phyloP scores from a whole-genome alignment of 495 filamentous ascomycete species.

The Tirmania nivea region DNA sequence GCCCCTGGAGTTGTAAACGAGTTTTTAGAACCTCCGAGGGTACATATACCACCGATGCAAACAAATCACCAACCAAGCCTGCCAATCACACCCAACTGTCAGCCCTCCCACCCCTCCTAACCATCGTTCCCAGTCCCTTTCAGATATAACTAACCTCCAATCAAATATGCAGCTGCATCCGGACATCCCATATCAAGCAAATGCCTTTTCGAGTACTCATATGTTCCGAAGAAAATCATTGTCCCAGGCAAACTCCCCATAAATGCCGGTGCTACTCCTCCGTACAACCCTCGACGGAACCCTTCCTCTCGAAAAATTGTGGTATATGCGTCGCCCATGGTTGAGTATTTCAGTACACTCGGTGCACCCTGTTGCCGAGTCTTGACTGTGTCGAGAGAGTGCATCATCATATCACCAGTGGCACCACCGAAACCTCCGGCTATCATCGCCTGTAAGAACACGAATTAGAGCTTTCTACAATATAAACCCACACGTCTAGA shows the following conservation, averaged over 20 bases:
- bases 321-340: constrained; percentile 67
- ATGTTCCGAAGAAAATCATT: constrained; percentile 83
- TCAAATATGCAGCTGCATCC: constrained; percentile 60
- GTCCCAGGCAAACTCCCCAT: constrained; percentile 87
- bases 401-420: constrained; percentile 93
- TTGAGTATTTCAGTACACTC: constrained; percentile 74
- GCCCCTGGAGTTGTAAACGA: constrained; percentile 78
- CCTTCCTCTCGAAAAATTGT: constrained; percentile 90
- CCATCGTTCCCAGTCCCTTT: neutral
- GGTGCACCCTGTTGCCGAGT: constrained; percentile 97
- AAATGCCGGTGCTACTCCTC: constrained; percentile 72
- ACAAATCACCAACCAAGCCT: constrained; percentile 82
- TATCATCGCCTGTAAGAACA: constrained; percentile 52
- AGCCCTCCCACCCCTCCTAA: constrained; percentile 1
- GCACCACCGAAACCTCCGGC: constrained; percentile 80
- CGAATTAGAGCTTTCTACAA: neutral
- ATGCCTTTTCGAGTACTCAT: constrained; percentile 80
- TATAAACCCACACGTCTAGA: neutral
- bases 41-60: constrained; percentile 79
- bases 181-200: constrained; percentile 68
- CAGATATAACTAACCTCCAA: constrained; percentile 35
- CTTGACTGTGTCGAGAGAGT: constrained; percentile 95
- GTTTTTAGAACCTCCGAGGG: constrained; percentile 95
- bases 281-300: constrained; percentile 68
- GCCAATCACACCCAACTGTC: constrained; percentile 6